Evolutionary conservation across 1,139 yeast genomes (phyloP).

Genomic region (Pichia sp.): DNA sequence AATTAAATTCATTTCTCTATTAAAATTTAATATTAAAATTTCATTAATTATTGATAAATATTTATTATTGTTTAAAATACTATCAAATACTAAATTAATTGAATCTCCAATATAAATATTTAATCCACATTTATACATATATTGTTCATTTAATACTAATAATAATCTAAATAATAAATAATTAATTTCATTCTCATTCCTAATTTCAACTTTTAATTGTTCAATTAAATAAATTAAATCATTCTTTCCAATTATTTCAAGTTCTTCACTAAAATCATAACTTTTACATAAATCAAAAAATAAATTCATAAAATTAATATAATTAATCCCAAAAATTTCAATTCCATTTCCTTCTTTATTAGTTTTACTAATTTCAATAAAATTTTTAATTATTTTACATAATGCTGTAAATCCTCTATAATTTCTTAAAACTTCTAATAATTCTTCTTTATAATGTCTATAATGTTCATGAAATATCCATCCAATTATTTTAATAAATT

Average conservation of each 20-base stretch:
- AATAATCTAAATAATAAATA: constrained; percentile 69
- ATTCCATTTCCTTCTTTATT: constrained; percentile 15
- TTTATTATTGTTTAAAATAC: constrained; percentile 19
- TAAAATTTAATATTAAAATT: constrained; percentile 56
- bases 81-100: constrained; percentile 30
- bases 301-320: constrained; percentile 44
- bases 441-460: constrained; percentile 33
- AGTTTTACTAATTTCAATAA: constrained; percentile 19
- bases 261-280: constrained; percentile 33
- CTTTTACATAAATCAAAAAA: constrained; percentile 48
- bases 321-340: constrained; percentile 28
- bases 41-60: constrained; percentile 47
- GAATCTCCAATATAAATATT: constrained; percentile 2
- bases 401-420: constrained; percentile 41
- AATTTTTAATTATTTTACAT: constrained; percentile 22
- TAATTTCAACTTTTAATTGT: constrained; percentile 43
- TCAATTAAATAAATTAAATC: constrained; percentile 51
- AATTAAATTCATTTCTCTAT: constrained; percentile 68
- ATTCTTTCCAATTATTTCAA: constrained; percentile 43
- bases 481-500: constrained; percentile 33
- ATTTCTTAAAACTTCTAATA: constrained; percentile 42
- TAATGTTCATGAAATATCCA: constrained; percentile 46
- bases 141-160: constrained; percentile 77
- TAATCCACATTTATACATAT: constrained; percentile 45
- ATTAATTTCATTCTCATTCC: constrained; percentile 59